Evolutionary conservation across 2,329 filamentous ascomycete genomes (phyloP).

Genomic region (Cephalotrichum gorgonifer): DNA sequence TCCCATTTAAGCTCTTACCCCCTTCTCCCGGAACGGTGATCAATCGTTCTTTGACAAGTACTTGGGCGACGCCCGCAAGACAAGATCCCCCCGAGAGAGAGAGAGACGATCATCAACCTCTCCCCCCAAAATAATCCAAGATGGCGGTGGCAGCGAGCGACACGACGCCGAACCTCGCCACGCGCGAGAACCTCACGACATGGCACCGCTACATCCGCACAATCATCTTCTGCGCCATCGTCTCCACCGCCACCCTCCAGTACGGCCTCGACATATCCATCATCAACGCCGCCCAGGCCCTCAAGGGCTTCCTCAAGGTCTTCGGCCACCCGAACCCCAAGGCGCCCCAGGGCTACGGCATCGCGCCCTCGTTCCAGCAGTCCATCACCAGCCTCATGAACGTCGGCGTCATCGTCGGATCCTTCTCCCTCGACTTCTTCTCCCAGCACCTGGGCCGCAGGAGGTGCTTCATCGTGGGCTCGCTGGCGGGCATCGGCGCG

Average conservation of each 20-base stretch:
- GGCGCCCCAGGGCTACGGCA: constrained; percentile 4
- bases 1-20: too few relatives aligned
- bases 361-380: constrained; percentile 4
- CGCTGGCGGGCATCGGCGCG: constrained; percentile 5
- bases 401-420: constrained; percentile 7
- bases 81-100: too few relatives aligned
- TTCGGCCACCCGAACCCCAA: constrained; percentile 2
- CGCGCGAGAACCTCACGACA: constrained; percentile 3
- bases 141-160: neutral
- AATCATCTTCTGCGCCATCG: constrained; percentile 1
- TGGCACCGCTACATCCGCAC: constrained; percentile 2
- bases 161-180: constrained; percentile 1
- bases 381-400: constrained; percentile 8
- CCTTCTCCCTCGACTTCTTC: constrained; percentile 7
- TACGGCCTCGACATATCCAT: constrained; percentile 5
- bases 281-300: constrained; percentile 5
- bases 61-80: too few relatives aligned
- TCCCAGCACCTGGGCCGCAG: constrained; percentile 8
- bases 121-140: neutral
- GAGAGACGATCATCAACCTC: neutral
- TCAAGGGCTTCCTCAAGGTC: constrained; percentile 4
- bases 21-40: too few relatives aligned
- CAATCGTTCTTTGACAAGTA: too few relatives aligned
- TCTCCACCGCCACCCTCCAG: constrained; percentile 4
- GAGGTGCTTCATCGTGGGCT: constrained; percentile 6